Conservation (phyloP, 768 basidiomycete species). For the Mycena filopes region DNA sequence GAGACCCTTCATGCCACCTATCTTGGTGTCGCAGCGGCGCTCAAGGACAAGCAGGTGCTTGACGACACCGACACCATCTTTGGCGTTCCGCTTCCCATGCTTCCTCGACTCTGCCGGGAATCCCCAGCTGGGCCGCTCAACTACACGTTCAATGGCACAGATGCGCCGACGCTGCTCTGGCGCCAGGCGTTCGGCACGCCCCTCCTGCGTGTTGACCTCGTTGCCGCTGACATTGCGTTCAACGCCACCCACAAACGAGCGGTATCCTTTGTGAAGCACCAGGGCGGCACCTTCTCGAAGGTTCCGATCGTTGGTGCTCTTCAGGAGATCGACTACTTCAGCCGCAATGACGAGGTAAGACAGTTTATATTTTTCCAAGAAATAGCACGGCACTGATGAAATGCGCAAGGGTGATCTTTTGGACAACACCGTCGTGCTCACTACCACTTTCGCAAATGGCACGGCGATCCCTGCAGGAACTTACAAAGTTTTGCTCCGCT, state of each 20-base stretch:
- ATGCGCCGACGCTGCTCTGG: slow-evolving; percentile 54
- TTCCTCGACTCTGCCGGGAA: slow-evolving; percentile 54
- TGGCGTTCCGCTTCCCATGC: slow-evolving; percentile 55
- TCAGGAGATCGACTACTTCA: slow-evolving; percentile 17
- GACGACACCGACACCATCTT: slow-evolving; percentile 62
- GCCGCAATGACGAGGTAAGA: slow-evolving; percentile 29
- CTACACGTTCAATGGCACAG: slow-evolving; percentile 65
- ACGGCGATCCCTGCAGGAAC: slow-evolving; percentile 54
- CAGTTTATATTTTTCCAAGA: too few species aligned
- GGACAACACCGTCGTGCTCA: slow-evolving; percentile 40
- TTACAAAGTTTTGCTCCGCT: slow-evolving; percentile 53
- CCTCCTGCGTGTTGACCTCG: slow-evolving; percentile 58
- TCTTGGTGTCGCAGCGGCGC: slow-evolving; percentile 46
- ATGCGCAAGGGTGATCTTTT: slow-evolving; percentile 31
- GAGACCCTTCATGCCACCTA: slow-evolving; percentile 48
- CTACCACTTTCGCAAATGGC: slow-evolving; percentile 55
- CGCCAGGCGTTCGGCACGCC: slow-evolving; percentile 63
- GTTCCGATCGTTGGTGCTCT: slow-evolving; percentile 28
- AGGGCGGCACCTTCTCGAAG: slow-evolving; percentile 50
- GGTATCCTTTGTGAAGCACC: slow-evolving; percentile 52
- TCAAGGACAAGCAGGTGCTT: slow-evolving; percentile 61
- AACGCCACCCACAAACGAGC: slow-evolving; percentile 45
- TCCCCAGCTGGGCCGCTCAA: slow-evolving; percentile 52
- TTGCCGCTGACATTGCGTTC: slow-evolving; percentile 53
- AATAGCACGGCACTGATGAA: not conserved